Evolutionary conservation across 1,284 basidiomycete genomes (phyloP), one percentile per base, ranked within the genome.

Genomic region (Tausonia pullulans): DNA sequence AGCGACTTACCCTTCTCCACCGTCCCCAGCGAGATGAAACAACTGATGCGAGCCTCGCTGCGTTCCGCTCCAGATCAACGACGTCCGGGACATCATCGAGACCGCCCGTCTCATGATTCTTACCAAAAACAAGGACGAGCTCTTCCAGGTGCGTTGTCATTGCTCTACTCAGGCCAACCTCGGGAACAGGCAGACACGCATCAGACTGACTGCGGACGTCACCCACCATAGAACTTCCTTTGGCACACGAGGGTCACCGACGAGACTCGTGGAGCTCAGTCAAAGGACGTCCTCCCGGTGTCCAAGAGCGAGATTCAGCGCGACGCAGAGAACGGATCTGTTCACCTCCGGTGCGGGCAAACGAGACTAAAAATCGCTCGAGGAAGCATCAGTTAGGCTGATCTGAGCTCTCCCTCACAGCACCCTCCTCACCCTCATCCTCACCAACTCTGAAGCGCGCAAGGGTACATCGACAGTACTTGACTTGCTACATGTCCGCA

Each of bases 371-470:
- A 27, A 27, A 27, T 27, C 27, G 27, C 27, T 27, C 27, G 27
- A 27, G 27, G 27, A 27, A 27, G 27, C 27, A 27, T 27, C 27
- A 1, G 27, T 27, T 27, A 27, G 27, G 27, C 27, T 27, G 27
- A 27, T 27, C 27, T 27, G 27, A 27, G 27, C 27, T 27, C 27
- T 27, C 2, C 27, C 27, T 27, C 27, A 27, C 2, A 27, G 27
- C 68, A 91, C 90, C 0, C 81, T 96, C 59, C 77, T 88, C 62
- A 82, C 82, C 39, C 86, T 96, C 69, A 81, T 96, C 71, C 79
- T 90, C 69, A 94, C 91, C 74, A 96, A 95, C 78, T 86, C 86
- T 0, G 93, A 96, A 78, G 86, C 89, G 50, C 87, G 91, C 72
- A 96, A 96, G 76, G 85, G 94, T 61, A 66, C 45, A 40, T 57